These are phyloP conservation scores for Aspergillus novofumigatus DNA, from an alignment of 2,329 filamentous ascomycete genomes.

Conservation along the genomic window DNA sequence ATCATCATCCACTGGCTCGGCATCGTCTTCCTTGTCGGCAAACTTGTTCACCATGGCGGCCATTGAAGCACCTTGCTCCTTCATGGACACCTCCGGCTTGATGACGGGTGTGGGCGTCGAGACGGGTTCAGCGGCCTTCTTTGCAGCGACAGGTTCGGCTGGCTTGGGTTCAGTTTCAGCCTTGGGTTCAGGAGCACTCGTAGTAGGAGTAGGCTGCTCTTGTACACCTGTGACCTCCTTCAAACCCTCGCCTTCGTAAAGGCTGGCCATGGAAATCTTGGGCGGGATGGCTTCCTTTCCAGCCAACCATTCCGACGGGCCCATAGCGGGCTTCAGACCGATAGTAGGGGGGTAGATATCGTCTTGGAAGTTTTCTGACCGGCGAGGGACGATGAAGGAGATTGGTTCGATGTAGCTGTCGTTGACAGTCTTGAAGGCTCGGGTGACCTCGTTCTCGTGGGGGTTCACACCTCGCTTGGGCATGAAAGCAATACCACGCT, in stretches of 20 bases:
- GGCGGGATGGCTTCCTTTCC: slow-evolving; percentile 80
- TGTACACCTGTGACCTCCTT: slow-evolving; percentile 62
- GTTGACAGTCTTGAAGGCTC: slow-evolving; percentile 95
- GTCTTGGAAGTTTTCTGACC: slow-evolving; percentile 91
- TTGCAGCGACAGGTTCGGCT: slow-evolving; percentile 30
- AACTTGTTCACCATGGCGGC: slow-evolving; percentile 80
- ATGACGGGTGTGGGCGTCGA: slow-evolving; percentile 32
- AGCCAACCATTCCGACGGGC: slow-evolving; percentile 74
- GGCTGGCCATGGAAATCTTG: slow-evolving; percentile 88
- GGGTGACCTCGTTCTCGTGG: slow-evolving; percentile 94
- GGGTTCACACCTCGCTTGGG: slow-evolving; percentile 94
- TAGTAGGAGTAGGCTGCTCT: slow-evolving; percentile 31
- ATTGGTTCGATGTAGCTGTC: slow-evolving; percentile 93
- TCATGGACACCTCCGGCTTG: slow-evolving; percentile 64
- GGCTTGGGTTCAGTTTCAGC: slow-evolving; percentile 47
- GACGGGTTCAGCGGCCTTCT: slow-evolving; percentile 24
- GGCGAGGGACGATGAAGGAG: slow-evolving; percentile 91
- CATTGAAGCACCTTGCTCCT: slow-evolving; percentile 84
- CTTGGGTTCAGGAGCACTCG: slow-evolving; percentile 46
- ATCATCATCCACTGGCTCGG: slow-evolving; percentile 55
- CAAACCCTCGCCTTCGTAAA: slow-evolving; percentile 80
- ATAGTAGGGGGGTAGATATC: slow-evolving; percentile 90
- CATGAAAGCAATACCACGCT: slow-evolving; percentile 89
- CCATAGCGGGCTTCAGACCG: slow-evolving; percentile 76
- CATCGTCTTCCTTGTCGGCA: slow-evolving; percentile 67